Base-by-base conservation (phyloP, 2,329 filamentous ascomycete species). In the Calonectria leucothoes region DNA sequence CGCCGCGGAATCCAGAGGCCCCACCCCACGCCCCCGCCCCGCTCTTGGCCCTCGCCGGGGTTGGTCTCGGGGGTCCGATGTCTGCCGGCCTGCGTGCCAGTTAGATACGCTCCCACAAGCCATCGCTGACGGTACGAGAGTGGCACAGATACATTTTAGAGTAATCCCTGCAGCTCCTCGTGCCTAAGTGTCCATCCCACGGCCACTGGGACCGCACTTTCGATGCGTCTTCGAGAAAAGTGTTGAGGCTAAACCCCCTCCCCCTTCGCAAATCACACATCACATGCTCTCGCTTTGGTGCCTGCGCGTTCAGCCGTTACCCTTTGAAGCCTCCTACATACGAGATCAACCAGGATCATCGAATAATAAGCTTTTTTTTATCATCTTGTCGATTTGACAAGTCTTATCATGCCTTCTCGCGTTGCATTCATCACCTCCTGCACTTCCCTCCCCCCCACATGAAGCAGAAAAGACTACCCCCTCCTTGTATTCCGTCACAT, bases 1-100 rank as follows among this genome's bases (percentile, higher is more conserved):
- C 78, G 77, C 76, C 49, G 59, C 74, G 71, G 71, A 29, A 39
- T 37, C 68, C 75, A 68, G 64, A 29, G 31, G 67, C 70, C 66
- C 63, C 72, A 66, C 72, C 59, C 33, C 25, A 29, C 33, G 57
- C 61, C 65, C 65, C 76, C 74, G 73, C 75, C 72, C 75, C 72
- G 75, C 71, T 33, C 68, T 64, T 69, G 66, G 61, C 55, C 52
- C 37, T 70, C 72, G 66, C 49, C 65, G 55, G 39, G n/a, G 55
- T 39, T 52, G 45, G 29, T 61, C 66, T 49, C 59, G 64, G 57
- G 29, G 25, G 51, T 64, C 63, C 25, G 72, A 69, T 65, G 67
- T 63, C 67, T 65, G 48, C 66, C 42, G 33, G 55, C 55, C 33
- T 59, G 51, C n/a, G n/a, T 23, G 27, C 64, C 52, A 65, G 55